A percentile compares a stretch with the other conserved stretches of the same genome.
Evolutionary conservation across 192 early-diverging fungal genomes (phyloP).

Genomic region (Lunasporangiospora selenospora): DNA sequence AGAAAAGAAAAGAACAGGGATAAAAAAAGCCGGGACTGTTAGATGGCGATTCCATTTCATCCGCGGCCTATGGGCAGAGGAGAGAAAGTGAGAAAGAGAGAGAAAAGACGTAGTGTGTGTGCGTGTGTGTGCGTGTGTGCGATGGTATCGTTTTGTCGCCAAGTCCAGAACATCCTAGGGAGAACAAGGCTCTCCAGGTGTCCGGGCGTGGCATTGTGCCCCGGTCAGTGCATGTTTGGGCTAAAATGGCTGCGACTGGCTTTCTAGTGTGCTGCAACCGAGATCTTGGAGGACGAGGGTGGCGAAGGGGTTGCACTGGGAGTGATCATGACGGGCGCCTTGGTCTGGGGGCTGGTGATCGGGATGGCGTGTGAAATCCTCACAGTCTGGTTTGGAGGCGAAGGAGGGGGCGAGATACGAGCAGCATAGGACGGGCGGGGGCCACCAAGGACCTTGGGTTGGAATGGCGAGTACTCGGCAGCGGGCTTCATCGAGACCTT

Average conservation of each 20-base stretch:
- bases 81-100: too few relatives aligned
- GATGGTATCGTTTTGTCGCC: too few relatives aligned
- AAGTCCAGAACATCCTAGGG: too few relatives aligned
- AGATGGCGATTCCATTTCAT: slow-evolving; percentile 3
- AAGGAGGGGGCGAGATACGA: slow-evolving; percentile 11
- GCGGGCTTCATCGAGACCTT: slow-evolving; percentile 23
- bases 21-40: not conserved
- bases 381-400: slow-evolving; percentile 13
- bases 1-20: not conserved
- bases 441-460: not conserved
- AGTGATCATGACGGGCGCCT: slow-evolving; percentile 30
- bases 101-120: too few relatives aligned
- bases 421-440: slow-evolving; percentile 9
- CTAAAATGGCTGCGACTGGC: too few relatives aligned
- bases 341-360: slow-evolving; percentile 30
- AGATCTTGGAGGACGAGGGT: slow-evolving; percentile 16
- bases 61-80: too few relatives aligned
- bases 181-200: too few relatives aligned
- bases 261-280: too few relatives aligned
- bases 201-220: too few relatives aligned
- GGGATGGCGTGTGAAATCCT: slow-evolving; percentile 27
- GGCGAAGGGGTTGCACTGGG: slow-evolving; percentile 28
- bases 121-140: too few relatives aligned
- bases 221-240: too few relatives aligned
- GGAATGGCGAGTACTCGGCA: slow-evolving; percentile 7